Base-by-base conservation (phyloP, 106 monocot species). In the Agapanthus africanus region DNA sequence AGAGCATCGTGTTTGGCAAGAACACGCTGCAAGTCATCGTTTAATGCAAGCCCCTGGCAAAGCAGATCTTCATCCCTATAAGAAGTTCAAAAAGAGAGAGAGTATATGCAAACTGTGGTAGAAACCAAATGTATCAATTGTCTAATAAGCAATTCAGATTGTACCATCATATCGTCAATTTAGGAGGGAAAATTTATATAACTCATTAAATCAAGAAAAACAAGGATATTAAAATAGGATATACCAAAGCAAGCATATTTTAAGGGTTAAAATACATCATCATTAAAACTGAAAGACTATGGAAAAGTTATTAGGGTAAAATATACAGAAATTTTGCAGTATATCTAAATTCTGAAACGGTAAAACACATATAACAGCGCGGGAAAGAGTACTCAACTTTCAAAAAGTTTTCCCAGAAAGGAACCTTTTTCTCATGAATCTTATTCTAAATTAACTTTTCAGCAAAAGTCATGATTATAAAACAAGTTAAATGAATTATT, bases 11-110 rank as follows among this genome's bases (percentile, higher is more conserved):
- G 82, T 65, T 88, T 91, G 31, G 78, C 82, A 65, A 95, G 76
- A 22, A 88, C 85, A 65, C 76, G 72, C 67, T 95, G 85, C 73
- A 95, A 71, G 59, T 95, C 88, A 88, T 95, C 95, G 82, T 95
- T 88, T 37, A 95, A 71, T 56, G 85, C 69, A 68, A 95, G 84
- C 57, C 90, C 88, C 67, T 81, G 69, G 15, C 57, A 52, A 69
- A 95, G 85, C 28, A 95, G 66, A 10, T 88, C 85, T 37, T 95
- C 95, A 38, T 95, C 86, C 64, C 95, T 95, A 26, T 1, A 65
- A 65, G 16, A 36, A 61, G 23, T 35, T 36, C 36, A 35, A 65
- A 1, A 61, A 61, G 19, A 36, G 40, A 35, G 39, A 65, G 26
- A 37, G 11, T 21, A 11, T 65, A 40, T 25, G 21, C 22, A 39